Percentiles rank a stretch among this genome's conserved stretches.
Evolutionary conservation across 2,329 filamentous ascomycete genomes (phyloP).

Genomic region (Tolypocladium amazonense): DNA sequence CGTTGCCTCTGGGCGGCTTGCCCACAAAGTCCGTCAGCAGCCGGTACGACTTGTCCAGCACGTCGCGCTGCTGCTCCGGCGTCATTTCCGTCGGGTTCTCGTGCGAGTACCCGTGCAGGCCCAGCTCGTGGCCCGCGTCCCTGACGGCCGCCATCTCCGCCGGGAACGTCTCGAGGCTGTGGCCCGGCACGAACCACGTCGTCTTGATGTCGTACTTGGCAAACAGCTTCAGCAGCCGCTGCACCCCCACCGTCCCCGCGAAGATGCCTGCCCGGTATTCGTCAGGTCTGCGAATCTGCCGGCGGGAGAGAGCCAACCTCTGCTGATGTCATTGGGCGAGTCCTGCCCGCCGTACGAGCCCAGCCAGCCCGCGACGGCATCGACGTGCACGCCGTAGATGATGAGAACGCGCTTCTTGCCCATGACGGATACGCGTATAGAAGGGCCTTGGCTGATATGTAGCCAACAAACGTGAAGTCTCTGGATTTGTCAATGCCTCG

Average conservation of each 20-base stretch:
- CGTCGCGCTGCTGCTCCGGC: slow-evolving; percentile 62
- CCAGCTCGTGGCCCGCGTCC: slow-evolving; percentile 37
- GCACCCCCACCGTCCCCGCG: slow-evolving; percentile 56
- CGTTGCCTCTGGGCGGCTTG: slow-evolving; percentile 60
- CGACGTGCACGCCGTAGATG: slow-evolving; percentile 62
- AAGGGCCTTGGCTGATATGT: not conserved
- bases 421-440: not conserved
- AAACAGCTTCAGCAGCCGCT: slow-evolving; percentile 59
- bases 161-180: slow-evolving; percentile 38
- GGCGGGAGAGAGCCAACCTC: slow-evolving; percentile 37
- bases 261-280: slow-evolving; percentile 43
- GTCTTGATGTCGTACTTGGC: slow-evolving; percentile 63
- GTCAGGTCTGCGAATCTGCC: not conserved
- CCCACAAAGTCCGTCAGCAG: slow-evolving; percentile 59
- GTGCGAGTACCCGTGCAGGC: slow-evolving; percentile 63
- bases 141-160: slow-evolving; percentile 32
- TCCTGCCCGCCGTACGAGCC: slow-evolving; percentile 67
- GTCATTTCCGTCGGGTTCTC: slow-evolving; percentile 66
- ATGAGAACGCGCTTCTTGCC: slow-evolving; percentile 1
- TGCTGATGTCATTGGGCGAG: slow-evolving; percentile 59
- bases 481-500: not conserved
- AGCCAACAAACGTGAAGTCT: not conserved
- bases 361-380: slow-evolving; percentile 68
- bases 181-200: slow-evolving; percentile 40
- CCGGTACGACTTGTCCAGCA: slow-evolving; percentile 63